phyloP scores from a whole-genome alignment of 2,329 filamentous ascomycete species.

The Alternaria incomplexa region DNA sequence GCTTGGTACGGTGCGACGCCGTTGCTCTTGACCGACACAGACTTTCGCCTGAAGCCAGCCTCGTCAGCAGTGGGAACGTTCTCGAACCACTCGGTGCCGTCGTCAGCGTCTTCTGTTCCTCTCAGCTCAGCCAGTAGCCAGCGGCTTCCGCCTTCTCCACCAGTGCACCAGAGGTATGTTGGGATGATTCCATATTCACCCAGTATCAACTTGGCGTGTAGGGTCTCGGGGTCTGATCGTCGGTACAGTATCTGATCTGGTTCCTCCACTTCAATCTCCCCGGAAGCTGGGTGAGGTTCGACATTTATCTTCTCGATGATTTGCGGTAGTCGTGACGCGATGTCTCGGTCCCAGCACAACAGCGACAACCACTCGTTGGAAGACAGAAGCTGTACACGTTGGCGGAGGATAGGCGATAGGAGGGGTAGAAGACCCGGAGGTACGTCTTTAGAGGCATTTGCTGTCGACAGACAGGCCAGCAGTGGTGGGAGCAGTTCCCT shows the following conservation, averaged over 20 bases:
- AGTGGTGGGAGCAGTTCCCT: conserved; percentile 65
- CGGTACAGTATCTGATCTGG: conserved; percentile 67
- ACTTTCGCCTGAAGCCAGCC: conserved; percentile 43
- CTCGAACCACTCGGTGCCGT: conserved; percentile 64
- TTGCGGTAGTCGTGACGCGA: conserved; percentile 65
- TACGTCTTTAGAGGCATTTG: conserved; percentile 64
- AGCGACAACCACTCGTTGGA: conserved; percentile 73
- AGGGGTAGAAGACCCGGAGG: conserved; percentile 67
- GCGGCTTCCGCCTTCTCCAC: conserved; percentile 67
- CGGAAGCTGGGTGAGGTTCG: conserved; percentile 81
- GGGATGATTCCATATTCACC: conserved; percentile 68
- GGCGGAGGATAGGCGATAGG: conserved; percentile 68
- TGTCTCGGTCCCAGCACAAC: conserved; percentile 69
- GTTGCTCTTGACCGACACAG: conserved; percentile 25
- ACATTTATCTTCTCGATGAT: conserved; percentile 68
- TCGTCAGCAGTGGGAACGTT: conserved; percentile 68
- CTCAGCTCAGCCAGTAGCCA: conserved; percentile 78
- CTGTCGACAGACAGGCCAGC: conserved; percentile 67
- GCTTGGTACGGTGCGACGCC: conserved; percentile 15
- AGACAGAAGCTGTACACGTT: conserved; percentile 68
- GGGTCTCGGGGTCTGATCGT: conserved; percentile 75
- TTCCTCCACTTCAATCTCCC: conserved; percentile 78
- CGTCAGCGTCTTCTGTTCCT: conserved; percentile 61
- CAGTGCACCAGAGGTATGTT: conserved; percentile 72
- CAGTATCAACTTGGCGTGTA: conserved; percentile 71